These are phyloP conservation scores for Amaranthus tricolor DNA, from an alignment of 179 eudicot species.

Conservation along the genomic window DNA sequence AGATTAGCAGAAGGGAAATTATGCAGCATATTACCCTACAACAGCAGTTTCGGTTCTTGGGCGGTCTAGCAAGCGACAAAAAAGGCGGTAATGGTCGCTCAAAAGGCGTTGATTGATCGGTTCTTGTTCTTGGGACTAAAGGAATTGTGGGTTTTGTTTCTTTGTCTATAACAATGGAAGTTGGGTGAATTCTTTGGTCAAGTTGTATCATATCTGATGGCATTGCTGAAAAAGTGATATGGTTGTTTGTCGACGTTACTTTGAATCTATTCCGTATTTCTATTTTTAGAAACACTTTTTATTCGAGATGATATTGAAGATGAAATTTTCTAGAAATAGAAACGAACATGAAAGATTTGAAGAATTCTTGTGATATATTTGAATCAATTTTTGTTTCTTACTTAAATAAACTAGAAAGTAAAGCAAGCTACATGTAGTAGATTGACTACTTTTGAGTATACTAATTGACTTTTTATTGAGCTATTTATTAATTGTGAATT, in stretches of 20 bases:
- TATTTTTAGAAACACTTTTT: too few species aligned
- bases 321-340: too few species aligned
- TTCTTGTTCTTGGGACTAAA: constrained; percentile 7
- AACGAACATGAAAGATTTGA: too few species aligned
- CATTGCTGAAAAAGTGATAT: background rate
- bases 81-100: constrained; percentile 1
- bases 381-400: background rate
- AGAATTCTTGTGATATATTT: too few species aligned
- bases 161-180: constrained; percentile 13
- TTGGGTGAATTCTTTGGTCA: constrained; percentile 26
- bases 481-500: background rate
- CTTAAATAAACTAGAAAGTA: constrained; percentile 8
- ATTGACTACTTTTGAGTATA: constrained; percentile 6
- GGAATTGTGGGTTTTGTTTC: constrained; percentile 11
- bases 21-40: constrained; percentile 27
- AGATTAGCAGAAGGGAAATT: background rate
- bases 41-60: constrained; percentile 19
- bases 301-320: too few species aligned
- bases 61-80: constrained; percentile 7
- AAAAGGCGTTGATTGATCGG: constrained; percentile 1
- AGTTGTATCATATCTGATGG: constrained; percentile 15
- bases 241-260: background rate
- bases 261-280: too few species aligned
- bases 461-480: background rate
- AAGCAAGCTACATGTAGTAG: constrained; percentile 17